Conservation (phyloP, 2,329 filamentous ascomycete species). For the Diaporthe eres region DNA sequence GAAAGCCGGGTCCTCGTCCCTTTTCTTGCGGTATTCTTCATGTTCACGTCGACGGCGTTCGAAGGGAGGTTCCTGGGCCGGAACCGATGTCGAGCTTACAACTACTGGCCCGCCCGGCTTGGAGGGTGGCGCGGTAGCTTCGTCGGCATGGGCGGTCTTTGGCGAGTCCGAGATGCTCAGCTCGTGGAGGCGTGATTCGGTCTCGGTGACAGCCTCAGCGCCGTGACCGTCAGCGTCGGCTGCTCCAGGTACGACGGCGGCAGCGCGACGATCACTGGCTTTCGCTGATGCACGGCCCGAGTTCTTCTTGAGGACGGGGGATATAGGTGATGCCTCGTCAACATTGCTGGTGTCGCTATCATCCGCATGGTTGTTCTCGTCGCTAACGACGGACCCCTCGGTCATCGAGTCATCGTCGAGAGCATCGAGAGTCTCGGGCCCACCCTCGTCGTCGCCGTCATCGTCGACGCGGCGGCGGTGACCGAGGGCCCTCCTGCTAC, state of each 20-base stretch:
- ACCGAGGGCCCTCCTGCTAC: slow-evolving; percentile 76
- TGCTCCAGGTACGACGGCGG: slow-evolving; percentile 38
- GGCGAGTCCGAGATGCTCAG: slow-evolving; percentile 61
- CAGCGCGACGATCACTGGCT: slow-evolving; percentile 44
- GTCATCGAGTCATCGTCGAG: slow-evolving; percentile 76
- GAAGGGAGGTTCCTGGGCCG: slow-evolving; percentile 69
- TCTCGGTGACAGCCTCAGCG: slow-evolving; percentile 58
- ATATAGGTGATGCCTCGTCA: slow-evolving; percentile 68
- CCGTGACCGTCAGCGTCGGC: slow-evolving; percentile 43
- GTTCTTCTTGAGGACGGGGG: slow-evolving; percentile 57
- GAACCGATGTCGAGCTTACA: slow-evolving; percentile 67
- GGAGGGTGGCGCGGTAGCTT: slow-evolving; percentile 55
- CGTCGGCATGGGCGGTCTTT: slow-evolving; percentile 60
- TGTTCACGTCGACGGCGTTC: slow-evolving; percentile 87
- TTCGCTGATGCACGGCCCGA: slow-evolving; percentile 59
- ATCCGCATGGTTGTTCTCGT: slow-evolving; percentile 71
- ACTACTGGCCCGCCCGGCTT: slow-evolving; percentile 65
- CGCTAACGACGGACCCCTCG: slow-evolving; percentile 74
- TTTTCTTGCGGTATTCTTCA: slow-evolving; percentile 89
- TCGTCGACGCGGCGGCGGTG: slow-evolving; percentile 78
- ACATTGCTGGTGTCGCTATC: slow-evolving; percentile 77
- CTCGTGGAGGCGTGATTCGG: slow-evolving; percentile 72
- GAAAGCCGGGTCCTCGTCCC: slow-evolving; percentile 91
- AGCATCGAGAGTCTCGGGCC: slow-evolving; percentile 65
- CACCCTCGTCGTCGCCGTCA: slow-evolving; percentile 78